These are phyloP conservation scores for Fremontodendron californicum DNA, from an alignment of 345 rosid genomes.

Conservation along the genomic window DNA sequence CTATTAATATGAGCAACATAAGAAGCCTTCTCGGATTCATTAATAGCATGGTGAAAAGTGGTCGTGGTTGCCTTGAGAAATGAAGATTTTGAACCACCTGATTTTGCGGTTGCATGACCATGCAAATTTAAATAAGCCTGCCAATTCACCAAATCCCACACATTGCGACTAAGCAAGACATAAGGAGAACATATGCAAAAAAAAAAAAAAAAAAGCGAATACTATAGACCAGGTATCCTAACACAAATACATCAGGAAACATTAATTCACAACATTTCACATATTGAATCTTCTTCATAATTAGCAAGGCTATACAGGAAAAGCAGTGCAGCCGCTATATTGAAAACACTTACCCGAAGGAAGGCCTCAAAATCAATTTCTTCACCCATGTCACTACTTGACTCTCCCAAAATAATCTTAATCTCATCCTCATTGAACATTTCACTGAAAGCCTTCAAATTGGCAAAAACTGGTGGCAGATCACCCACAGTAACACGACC, in stretches of 20 bases:
- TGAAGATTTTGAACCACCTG: slow-evolving; percentile 64
- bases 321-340: background rate
- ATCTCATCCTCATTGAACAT: slow-evolving; percentile 61
- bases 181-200: background rate
- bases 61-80: slow-evolving; percentile 86
- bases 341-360: slow-evolving; percentile 58
- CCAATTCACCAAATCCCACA: slow-evolving; percentile 2
- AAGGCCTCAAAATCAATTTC: slow-evolving; percentile 85
- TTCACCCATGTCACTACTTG: slow-evolving; percentile 36
- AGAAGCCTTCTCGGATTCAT: slow-evolving; percentile 85
- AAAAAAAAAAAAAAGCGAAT: background rate
- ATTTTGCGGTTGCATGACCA: slow-evolving; percentile 50
- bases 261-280: background rate
- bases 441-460: slow-evolving; percentile 66
- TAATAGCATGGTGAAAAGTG: slow-evolving; percentile 81
- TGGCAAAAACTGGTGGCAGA: slow-evolving; percentile 63
- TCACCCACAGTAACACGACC: slow-evolving; percentile 27
- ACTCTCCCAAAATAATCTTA: slow-evolving; percentile 53
- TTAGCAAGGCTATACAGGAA: background rate
- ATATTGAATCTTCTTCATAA: background rate
- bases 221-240: background rate
- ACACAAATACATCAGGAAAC: background rate
- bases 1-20: slow-evolving; percentile 85
- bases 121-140: slow-evolving; percentile 80
- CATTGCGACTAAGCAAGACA: background rate